Percentiles rank a stretch among this genome's conserved stretches.
Conservation (phyloP, 2,329 filamentous ascomycete genomes). For the Pestalotiopsis sp. region DNA sequence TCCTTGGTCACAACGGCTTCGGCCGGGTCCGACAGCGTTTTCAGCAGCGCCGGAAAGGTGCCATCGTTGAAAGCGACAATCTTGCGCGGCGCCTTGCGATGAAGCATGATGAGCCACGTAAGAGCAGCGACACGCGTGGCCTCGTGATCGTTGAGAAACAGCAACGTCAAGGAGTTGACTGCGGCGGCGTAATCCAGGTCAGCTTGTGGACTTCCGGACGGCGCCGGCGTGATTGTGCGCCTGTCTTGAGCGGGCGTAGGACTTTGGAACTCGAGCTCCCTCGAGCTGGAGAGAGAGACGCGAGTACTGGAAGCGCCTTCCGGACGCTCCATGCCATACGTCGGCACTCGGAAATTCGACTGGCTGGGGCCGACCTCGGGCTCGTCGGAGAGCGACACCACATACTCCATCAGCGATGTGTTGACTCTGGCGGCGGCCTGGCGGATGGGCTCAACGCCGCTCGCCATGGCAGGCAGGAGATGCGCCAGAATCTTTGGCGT, state of each 20-base stretch:
- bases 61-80: slow-evolving; percentile 95
- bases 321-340: slow-evolving; percentile 43
- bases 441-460: slow-evolving; percentile 85
- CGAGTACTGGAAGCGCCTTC: slow-evolving; percentile 53
- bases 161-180: slow-evolving; percentile 87
- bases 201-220: slow-evolving; percentile 46
- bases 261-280: slow-evolving; percentile 56
- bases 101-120: slow-evolving; percentile 97
- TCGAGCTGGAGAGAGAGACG: slow-evolving; percentile 53
- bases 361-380: slow-evolving; percentile 38
- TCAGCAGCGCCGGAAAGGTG: slow-evolving; percentile 92
- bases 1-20: slow-evolving; percentile 96
- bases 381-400: slow-evolving; percentile 86
- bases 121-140: slow-evolving; percentile 91
- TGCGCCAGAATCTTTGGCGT: slow-evolving; percentile 90
- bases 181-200: slow-evolving; percentile 96
- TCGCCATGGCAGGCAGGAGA: slow-evolving; percentile 91
- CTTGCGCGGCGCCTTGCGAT: slow-evolving; percentile 90
- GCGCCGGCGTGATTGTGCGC: slow-evolving; percentile 42
- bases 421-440: slow-evolving; percentile 90
- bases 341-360: slow-evolving; percentile 41
- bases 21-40: slow-evolving; percentile 92
- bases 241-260: slow-evolving; percentile 54
- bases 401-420: slow-evolving; percentile 87
- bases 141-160: slow-evolving; percentile 97